Evolutionary conservation across 345 rosid species (phyloP), one percentile per base, ranked within the genome.

Genomic region (Corchorus olitorius): DNA sequence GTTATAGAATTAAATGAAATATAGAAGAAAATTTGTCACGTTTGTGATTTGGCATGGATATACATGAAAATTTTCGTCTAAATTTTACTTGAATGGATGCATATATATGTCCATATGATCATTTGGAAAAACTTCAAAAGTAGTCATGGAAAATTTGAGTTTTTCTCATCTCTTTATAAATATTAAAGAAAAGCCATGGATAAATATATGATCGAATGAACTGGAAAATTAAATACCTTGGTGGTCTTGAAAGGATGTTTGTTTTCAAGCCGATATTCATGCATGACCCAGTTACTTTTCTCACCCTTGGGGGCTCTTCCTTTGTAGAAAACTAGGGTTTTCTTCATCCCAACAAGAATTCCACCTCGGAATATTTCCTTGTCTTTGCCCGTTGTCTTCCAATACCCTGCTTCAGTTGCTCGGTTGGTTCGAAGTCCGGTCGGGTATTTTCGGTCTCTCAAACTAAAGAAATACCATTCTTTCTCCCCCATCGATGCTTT

Each of bases 241-340:
- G 82, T 52, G 71, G 89, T 81, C 82, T 81, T 91, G 83, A 91
- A 89, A 62, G 91, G 84, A 66, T 84, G 88, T 76, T 89, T 93
- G 79, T 87, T 88, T 76, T 93, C 89, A 41, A 89, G 90, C 76
- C 99, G 84, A 70, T 96, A 96, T 70, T 96, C 99, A 78, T 96
- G 99, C 99, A 93, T 96, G 80, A 96, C 98, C 99, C 99, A 96
- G 77, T 93, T 93, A 86, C 93, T 93, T 82, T 96, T 96, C 82
- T 88, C 97, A 60, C 98, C 99, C 83, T 87, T 87, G 10, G 98
- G 98, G 67, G 97, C 98, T 81, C 98, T 89, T 52, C 99, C 97
- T 79, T 78, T 87, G 86, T 94, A 94, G 82, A 94, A 93, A 8
- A 94, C 99, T 68, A 94, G 90, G 87, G 98, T 94, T 87, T 94